Conservation (phyloP, 2,329 filamentous ascomycete genomes). For the Fragosphaeria purpurea region DNA sequence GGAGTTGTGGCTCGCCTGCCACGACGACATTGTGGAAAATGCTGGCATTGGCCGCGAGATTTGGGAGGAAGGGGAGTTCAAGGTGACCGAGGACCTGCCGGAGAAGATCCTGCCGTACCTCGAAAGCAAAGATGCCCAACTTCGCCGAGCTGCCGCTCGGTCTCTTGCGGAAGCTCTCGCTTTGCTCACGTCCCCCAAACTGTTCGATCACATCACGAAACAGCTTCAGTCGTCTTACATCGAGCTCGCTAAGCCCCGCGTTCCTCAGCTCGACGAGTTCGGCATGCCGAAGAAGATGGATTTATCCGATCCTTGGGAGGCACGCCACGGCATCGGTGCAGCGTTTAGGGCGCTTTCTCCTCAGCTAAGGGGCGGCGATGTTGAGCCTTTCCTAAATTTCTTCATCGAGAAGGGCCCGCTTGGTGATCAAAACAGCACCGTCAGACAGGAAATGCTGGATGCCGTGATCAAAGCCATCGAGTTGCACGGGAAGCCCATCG, state of each 20-base stretch:
- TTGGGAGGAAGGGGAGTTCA: constrained; percentile 87
- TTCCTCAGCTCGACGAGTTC: constrained; percentile 80
- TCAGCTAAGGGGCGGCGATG: constrained; percentile 55
- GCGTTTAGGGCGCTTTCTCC: constrained; percentile 74
- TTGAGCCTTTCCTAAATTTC: constrained; percentile 74
- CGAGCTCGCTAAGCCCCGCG: constrained; percentile 70
- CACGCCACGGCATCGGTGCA: constrained; percentile 76
- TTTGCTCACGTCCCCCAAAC: constrained; percentile 47
- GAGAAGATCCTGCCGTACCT: constrained; percentile 66
- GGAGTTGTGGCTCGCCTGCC: constrained; percentile 86
- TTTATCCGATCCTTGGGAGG: constrained; percentile 81
- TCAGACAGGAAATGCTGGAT: constrained; percentile 85
- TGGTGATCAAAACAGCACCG: constrained; percentile 67
- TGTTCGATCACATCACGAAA: constrained; percentile 38
- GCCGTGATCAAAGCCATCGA: constrained; percentile 76
- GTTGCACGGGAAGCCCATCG: constrained; percentile 66
- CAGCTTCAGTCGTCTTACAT: constrained; percentile 62
- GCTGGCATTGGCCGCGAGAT: constrained; percentile 73
- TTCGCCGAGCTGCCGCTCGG: constrained; percentile 74
- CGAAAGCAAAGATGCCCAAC: constrained; percentile 66
- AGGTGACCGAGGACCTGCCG: constrained; percentile 55
- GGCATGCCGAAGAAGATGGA: constrained; percentile 91
- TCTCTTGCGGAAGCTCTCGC: constrained; percentile 67
- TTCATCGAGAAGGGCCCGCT: constrained; percentile 78
- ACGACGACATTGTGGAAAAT: constrained; percentile 86